phyloP scores from a whole-genome alignment of 1,139 yeast species.

The Eremothecium gossypii region DNA sequence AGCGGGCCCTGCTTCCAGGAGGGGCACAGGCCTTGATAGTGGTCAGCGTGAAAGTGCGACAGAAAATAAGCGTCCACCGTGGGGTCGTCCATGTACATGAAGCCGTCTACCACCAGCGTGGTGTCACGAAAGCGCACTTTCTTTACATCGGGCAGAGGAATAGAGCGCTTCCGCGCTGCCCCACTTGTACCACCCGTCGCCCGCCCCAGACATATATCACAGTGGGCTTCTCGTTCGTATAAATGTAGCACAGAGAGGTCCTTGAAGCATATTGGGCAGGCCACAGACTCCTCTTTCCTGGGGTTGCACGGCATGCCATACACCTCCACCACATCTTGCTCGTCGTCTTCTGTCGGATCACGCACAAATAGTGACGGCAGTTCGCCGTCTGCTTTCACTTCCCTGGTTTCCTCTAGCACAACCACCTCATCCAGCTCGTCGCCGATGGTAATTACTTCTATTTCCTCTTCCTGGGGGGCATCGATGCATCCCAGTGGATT shows the following conservation, averaged over 20 bases:
- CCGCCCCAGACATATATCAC: constrained; percentile 40
- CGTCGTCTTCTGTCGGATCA: not conserved
- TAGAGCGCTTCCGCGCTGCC: not conserved
- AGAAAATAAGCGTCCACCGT: constrained; percentile 46
- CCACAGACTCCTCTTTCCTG: constrained; percentile 5
- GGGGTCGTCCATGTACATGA: constrained; percentile 43
- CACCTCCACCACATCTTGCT: not conserved
- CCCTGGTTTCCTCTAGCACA: constrained; percentile 10
- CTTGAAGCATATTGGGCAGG: constrained; percentile 44
- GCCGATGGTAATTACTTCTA: not conserved
- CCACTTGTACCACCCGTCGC: constrained; percentile 6
- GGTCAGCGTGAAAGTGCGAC: constrained; percentile 89
- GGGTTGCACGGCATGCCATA: not conserved
- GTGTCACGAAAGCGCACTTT: constrained; percentile 37
- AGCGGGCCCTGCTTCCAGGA: constrained; percentile 61
- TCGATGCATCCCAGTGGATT: not conserved
- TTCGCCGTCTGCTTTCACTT: not conserved
- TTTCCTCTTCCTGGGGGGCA: not conserved
- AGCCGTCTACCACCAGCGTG: constrained; percentile 60
- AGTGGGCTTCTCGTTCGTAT: constrained; percentile 45
- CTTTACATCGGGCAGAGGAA: constrained; percentile 48
- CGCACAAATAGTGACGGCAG: not conserved
- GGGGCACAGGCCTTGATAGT: constrained; percentile 76
- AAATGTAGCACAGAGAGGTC: constrained; percentile 33
- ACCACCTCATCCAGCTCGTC: constrained; percentile 11